Evolutionary conservation across 176 grass and related monocot genomes (phyloP).

Genomic region (Cenchrus fungigraminus): DNA sequence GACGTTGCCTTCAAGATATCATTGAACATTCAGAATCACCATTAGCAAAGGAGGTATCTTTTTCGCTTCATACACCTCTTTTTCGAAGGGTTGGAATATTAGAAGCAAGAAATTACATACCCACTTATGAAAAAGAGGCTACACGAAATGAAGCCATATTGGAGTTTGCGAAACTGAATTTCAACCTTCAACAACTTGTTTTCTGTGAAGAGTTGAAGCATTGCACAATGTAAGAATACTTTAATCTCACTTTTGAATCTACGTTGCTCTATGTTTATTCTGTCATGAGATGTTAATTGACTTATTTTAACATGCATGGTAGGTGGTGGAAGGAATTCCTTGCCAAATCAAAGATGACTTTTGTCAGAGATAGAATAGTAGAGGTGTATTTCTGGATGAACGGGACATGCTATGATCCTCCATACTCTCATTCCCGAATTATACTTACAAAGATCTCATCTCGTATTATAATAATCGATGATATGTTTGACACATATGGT

Average conservation of each 20-base stretch:
- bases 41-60: not conserved
- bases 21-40: not conserved
- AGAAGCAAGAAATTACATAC: constrained; percentile 45
- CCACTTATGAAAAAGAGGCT: constrained; percentile 30
- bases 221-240: constrained; percentile 34
- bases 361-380: constrained; percentile 53
- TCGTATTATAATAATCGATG: constrained; percentile 45
- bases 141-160: constrained; percentile 40
- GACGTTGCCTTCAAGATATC: not conserved
- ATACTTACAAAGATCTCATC: constrained; percentile 38
- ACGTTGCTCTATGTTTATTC: not conserved
- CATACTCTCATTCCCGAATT: constrained; percentile 28
- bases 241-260: not conserved
- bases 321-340: constrained; percentile 50
- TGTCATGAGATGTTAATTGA: not conserved
- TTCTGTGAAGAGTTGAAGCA: constrained; percentile 46
- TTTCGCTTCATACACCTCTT: constrained; percentile 9
- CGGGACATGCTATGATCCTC: constrained; percentile 46
- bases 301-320: not conserved
- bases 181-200: constrained; percentile 50
- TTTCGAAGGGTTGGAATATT: constrained; percentile 32
- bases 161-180: constrained; percentile 48
- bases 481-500: constrained; percentile 51
- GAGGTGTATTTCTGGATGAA: constrained; percentile 56
- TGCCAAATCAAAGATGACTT: constrained; percentile 36